Evolutionary conservation across 495 filamentous ascomycete genomes (phyloP).

Genomic region (Podospora sp.): DNA sequence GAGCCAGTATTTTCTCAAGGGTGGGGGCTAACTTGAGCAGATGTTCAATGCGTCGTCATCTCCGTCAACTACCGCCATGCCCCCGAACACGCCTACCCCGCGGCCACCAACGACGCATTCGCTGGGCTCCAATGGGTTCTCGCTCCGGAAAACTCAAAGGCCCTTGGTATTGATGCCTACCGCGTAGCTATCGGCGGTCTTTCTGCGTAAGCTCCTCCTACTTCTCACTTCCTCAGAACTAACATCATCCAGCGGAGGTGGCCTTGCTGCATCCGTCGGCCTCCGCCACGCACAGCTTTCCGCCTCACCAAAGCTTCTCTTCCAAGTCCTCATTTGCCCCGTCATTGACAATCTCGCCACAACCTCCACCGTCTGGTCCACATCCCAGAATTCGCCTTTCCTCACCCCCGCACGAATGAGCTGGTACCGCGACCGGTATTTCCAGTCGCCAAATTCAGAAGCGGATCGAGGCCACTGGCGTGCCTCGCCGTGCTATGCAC

Average conservation of each 20-base stretch:
- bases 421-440: constrained; percentile 32
- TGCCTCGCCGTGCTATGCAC: constrained; percentile 9
- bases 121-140: constrained; percentile 21
- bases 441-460: neutral
- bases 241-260: neutral
- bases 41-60: constrained; percentile 26
- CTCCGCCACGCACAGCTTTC: neutral
- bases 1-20: neutral
- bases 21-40: neutral
- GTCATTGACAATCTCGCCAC: constrained; percentile 35
- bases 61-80: constrained; percentile 34
- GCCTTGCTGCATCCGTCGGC: neutral
- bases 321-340: constrained; percentile 26
- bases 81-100: constrained; percentile 28
- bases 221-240: neutral
- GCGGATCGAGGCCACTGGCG: neutral
- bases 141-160: neutral
- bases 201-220: constrained; percentile 8
- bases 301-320: neutral
- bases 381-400: constrained; percentile 21
- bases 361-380: neutral
- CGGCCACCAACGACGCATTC: constrained; percentile 27
- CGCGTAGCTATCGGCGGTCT: constrained; percentile 11
- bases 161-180: neutral
- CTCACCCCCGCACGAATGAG: constrained; percentile 31